A percentile compares a stretch with the other conserved stretches of the same genome.
Conservation (phyloP, 768 basidiomycete genomes). For the Pleurotus ostreatus region DNA sequence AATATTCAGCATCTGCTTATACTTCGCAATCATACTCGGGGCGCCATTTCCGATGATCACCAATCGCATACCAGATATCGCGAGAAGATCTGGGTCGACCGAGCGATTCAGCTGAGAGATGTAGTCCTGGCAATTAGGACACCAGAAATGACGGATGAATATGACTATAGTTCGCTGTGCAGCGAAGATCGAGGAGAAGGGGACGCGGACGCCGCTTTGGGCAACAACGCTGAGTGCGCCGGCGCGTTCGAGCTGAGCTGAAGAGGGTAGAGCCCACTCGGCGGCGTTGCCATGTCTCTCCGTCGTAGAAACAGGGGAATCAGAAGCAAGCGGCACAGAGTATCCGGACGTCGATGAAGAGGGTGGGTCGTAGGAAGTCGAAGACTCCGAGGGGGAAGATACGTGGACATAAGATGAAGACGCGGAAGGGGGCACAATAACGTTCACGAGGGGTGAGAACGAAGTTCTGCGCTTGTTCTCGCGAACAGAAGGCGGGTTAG, state of each 20-base stretch:
- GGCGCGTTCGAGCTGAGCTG: conserved; percentile 55
- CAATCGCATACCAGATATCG: conserved; percentile 39
- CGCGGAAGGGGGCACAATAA: background rate
- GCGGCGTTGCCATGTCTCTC: conserved; percentile 8
- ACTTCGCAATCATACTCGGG: conserved; percentile 70
- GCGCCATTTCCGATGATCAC: conserved; percentile 81
- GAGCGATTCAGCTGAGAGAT: conserved; percentile 57
- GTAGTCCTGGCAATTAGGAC: conserved; percentile 85
- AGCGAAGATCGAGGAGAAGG: conserved; percentile 66
- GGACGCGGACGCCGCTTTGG: conserved; percentile 60
- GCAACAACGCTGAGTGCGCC: conserved; percentile 60
- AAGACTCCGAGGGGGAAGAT: conserved; percentile 1
- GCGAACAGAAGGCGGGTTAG: background rate
- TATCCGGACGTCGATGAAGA: conserved; percentile 5
- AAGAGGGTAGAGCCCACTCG: conserved; percentile 49
- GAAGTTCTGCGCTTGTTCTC: conserved; percentile 1
- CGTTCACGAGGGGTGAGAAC: background rate
- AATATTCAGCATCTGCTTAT: conserved; percentile 69
- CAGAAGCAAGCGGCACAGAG: background rate
- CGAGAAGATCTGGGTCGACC: conserved; percentile 40
- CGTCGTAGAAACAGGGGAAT: background rate
- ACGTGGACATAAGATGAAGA: conserved; percentile 5
- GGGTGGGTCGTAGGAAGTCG: conserved; percentile 1
- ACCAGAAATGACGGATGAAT: conserved; percentile 91
- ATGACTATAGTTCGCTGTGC: conserved; percentile 59